Evolutionary conservation across 768 basidiomycete genomes (phyloP), one percentile per base, ranked within the genome.

Genomic region (Cystobasidium onofrii): DNA sequence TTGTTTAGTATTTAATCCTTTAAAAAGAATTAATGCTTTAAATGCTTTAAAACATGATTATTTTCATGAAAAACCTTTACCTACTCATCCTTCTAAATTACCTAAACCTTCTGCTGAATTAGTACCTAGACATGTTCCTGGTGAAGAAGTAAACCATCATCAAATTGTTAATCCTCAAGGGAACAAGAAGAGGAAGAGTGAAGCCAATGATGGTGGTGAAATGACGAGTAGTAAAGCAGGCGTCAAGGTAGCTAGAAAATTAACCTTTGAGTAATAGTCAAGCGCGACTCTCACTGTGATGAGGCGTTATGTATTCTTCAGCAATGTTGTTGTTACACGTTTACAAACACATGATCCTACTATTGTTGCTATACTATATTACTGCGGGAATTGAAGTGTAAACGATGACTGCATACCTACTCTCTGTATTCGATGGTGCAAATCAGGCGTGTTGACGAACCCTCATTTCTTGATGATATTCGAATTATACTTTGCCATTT

Each of bases 31-130:
- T 72, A 84, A 86, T 31, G 91, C 92, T 13, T 85, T 84, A 82
- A 88, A 93, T 77, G 93, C 92, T 10, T 86, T 99, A 18, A 81
- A 85, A 61, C 93, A 98, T 78, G 83, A 89, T 1, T 98, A 95
- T 81, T 97, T 98, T 84, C 86, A 54, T 52, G 43, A 57, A 29
- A 1, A 3, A 1, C 78, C 79, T 0, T 41, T 52, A 6, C 93
- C 96, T 0, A 89, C 93, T 0, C 89, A 90, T 76, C 92, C 92
- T 0, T 88, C 88, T 9, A 89, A 91, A 78, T 85, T 99, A 0
- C 96, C 96, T 0, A 94, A 86, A 82, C 87, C 71, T 75, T 78
- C 57, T 15, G 83, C 81, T 50, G 84, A 83, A 60, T 81, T 83
- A 0, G 80, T 84, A 2, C 80, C 83, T 0, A 84, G 87, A 33